Evolutionary conservation across 2,329 filamentous ascomycete genomes (phyloP).

Genomic region (Aspergillus versicolor): DNA sequence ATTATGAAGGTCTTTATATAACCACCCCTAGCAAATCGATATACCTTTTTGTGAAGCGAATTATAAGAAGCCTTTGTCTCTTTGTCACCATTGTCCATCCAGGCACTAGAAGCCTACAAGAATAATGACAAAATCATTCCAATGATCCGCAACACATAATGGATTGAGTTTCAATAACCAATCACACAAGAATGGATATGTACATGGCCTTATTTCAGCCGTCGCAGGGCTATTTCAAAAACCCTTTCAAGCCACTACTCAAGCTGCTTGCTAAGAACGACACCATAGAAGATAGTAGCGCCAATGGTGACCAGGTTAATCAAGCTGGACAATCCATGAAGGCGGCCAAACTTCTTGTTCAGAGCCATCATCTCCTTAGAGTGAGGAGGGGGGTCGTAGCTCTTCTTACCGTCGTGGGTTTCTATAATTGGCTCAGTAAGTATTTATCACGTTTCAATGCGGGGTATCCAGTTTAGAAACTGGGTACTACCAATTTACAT

Average conservation of each 20-base stretch:
- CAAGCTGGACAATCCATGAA: slow-evolving; percentile 80
- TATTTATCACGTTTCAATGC: neutral
- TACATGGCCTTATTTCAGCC: neutral
- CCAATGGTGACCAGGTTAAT: slow-evolving; percentile 72
- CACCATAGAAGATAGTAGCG: slow-evolving; percentile 73
- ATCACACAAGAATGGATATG: neutral
- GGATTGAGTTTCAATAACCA: neutral
- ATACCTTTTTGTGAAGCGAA: neutral
- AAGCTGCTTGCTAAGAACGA: slow-evolving; percentile 60
- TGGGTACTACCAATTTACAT: slow-evolving; percentile 27
- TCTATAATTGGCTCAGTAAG: slow-evolving; percentile 47
- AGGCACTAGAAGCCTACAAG: neutral
- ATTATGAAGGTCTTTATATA: neutral
- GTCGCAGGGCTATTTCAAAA: neutral
- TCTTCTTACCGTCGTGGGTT: slow-evolving; percentile 85
- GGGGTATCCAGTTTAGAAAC: neutral
- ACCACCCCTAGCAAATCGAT: neutral
- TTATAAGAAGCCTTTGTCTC: neutral
- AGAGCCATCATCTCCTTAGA: slow-evolving; percentile 78
- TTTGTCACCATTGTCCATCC: neutral
- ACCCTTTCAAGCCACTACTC: neutral
- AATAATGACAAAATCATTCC: neutral
- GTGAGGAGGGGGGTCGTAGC: slow-evolving; percentile 74
- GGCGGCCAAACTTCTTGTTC: slow-evolving; percentile 73
- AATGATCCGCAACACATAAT: neutral